phyloP scores from a whole-genome alignment of 345 rosid species.

The Corchorus olitorius region DNA sequence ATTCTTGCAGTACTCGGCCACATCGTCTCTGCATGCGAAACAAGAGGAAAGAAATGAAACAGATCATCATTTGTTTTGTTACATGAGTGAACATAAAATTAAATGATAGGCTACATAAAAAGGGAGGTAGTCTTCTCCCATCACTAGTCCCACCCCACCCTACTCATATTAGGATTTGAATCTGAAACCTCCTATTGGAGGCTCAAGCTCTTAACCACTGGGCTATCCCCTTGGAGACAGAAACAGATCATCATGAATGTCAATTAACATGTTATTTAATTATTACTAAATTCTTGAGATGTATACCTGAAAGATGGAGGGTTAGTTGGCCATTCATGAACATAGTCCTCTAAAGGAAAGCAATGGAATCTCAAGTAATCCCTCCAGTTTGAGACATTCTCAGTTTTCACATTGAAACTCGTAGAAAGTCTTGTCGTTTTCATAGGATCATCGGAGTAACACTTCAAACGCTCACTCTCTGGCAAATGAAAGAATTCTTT shows the following conservation, averaged over 20 bases:
- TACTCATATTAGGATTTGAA: too few relatives aligned
- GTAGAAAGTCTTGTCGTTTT: conserved; percentile 42
- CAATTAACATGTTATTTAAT: not conserved
- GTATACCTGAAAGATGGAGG: conserved; percentile 38
- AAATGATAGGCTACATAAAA: too few relatives aligned
- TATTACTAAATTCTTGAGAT: not conserved
- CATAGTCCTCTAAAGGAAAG: conserved; percentile 35
- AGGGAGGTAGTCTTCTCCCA: too few relatives aligned
- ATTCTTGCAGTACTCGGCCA: conserved; percentile 32
- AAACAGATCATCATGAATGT: too few relatives aligned
- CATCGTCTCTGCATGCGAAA: conserved; percentile 34
- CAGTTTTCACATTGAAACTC: conserved; percentile 43
- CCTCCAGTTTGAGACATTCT: conserved; percentile 42
- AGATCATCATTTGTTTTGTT: too few relatives aligned
- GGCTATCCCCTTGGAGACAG: too few relatives aligned
- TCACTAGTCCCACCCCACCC: too few relatives aligned
- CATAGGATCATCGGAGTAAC: conserved; percentile 39
- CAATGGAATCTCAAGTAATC: conserved; percentile 47
- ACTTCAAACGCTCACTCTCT: conserved; percentile 39
- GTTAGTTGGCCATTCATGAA: conserved; percentile 43
- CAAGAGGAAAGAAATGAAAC: too few relatives aligned
- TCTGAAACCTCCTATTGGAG: too few relatives aligned
- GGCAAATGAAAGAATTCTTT: conserved; percentile 40
- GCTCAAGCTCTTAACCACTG: too few relatives aligned
- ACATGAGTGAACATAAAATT: too few relatives aligned